A percentile compares a stretch with the other conserved stretches of the same genome.
phyloP scores from a whole-genome alignment of 331 rosid genomes.

The Dryas integrifolia region DNA sequence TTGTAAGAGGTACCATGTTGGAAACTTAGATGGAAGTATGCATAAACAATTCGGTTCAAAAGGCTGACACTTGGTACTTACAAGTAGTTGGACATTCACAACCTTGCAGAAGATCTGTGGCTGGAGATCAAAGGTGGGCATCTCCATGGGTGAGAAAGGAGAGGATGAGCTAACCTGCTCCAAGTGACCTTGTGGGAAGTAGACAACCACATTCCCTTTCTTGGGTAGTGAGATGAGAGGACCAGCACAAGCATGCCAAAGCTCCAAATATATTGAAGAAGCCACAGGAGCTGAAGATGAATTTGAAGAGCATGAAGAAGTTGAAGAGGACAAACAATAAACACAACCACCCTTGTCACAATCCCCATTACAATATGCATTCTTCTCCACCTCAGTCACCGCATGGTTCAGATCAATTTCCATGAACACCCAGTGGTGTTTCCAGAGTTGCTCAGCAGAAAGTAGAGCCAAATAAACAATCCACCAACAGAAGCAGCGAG shows the following conservation, averaged over 20 bases:
- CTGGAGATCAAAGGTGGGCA: conserved; percentile 67
- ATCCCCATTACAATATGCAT: conserved; percentile 54
- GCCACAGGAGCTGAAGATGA: conserved; percentile 55
- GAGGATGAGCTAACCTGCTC: conserved; percentile 72
- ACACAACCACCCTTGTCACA: conserved; percentile 60
- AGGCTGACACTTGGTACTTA: conserved; percentile 37
- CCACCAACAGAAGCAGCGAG: conserved; percentile 31
- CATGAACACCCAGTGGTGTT: conserved; percentile 57
- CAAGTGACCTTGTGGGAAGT: conserved; percentile 90
- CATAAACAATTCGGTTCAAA: conserved; percentile 7
- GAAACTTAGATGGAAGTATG: conserved; percentile 24
- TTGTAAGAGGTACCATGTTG: conserved; percentile 8
- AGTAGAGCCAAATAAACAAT: conserved; percentile 19
- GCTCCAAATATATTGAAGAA: conserved; percentile 77
- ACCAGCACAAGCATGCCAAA: conserved; percentile 99
- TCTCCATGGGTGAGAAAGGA: conserved; percentile 67
- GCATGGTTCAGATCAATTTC: conserved; percentile 98
- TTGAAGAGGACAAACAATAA: conserved; percentile 59
- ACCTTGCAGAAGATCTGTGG: conserved; percentile 90
- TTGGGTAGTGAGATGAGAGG: conserved; percentile 83
- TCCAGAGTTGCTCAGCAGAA: conserved; percentile 30
- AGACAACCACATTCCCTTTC: conserved; percentile 91
- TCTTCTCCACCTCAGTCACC: conserved; percentile 67
- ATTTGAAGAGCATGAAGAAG: conserved; percentile 64
- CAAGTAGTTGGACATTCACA: conserved; percentile 77